Evolutionary conservation across 306 rosid genomes (phyloP), one percentile per base, ranked within the genome.

Genomic region (Mimosa bimucronata): DNA sequence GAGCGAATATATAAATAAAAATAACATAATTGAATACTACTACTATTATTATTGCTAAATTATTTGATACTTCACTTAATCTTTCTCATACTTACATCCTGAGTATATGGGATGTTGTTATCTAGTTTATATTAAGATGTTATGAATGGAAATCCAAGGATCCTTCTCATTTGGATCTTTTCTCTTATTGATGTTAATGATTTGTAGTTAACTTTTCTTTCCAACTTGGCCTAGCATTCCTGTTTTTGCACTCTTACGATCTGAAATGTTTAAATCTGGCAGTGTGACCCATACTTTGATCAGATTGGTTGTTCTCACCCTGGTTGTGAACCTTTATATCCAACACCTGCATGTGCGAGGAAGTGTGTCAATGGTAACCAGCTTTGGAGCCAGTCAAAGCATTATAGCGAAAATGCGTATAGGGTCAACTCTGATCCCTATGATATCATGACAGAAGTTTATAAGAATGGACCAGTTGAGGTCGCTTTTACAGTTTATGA

Each of bases 201-300:
- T 65, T 52, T 52, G 69, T 40, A 5, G n/a, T 34, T 72, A 31
- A 66, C 71, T 79, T 57, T 3, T 31, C 23, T 76, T 71, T 30
- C 48, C 75, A 65, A 21, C 46, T 67, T 73, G 41, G 42, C 34
- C n/a, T 53, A 62, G 15, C 66, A 29, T 57, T n/a, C 40, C 26
- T 64, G 19, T 52, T 25, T 21, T 6, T 42, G 52, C 25, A 10
- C 72, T 50, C 64, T 78, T 57, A 73, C 71, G 78, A 23, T 14
- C 62, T 2, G 57, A 57, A 37, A 55, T 28, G 57, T 72, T 77
- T 44, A n/a, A 37, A 58, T 68, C 34, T 79, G 80, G 73, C 88
- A 95, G 98, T 95, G 98, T 86, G 97, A 92, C 85, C 98, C 98
- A 70, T 95, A 95, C 86, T 92, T 95, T 70, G 98, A 95, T 85